Base-by-base conservation (phyloP, 2,329 filamentous ascomycete genomes). In the Hypoxylon sp. region DNA sequence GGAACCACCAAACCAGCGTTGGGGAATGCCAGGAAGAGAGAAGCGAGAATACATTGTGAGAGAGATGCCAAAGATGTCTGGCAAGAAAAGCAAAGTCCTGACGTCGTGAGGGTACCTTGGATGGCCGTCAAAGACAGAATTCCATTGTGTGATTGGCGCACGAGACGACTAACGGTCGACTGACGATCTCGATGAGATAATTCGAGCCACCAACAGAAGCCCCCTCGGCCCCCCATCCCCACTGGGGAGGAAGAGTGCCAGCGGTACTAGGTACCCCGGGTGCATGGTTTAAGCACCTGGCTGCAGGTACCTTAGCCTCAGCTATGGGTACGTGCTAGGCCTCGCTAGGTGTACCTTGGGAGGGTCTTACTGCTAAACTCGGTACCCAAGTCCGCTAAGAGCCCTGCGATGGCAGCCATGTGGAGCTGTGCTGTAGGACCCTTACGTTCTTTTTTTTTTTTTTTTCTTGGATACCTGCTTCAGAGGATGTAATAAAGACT, bases 81-180 rank as follows among this genome's bases (percentile, higher is more conserved):
- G 43, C 41, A 46, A 26, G 45, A 18, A 41, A 38, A 57, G n/a
- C n/a, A 60, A 65, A 67, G 67, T 69, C 55, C 54, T 69, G 67
- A 68, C 65, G 67, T 69, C 62, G 66, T 64, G 66, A 63, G 52
- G 57, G 55, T 62, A 66, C 60, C n/a, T 59, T 47, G 27, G 49
- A 52, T 24, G 33, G 27, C 29, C 35, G 40, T 58, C 47, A 55
- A 60, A 62, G 48, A 38, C 31, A 42, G 20, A 23, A 55, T 48
- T 41, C 15, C 13, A 27, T n/a, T 13, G 27, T 49, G 5, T 65
- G 57, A 63, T 65, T 65, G 60, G 57, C 23, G 27, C 9, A 26
- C 33, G 18, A 2, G 24, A 31, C 26, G 18, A 27, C 27, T 45
- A 43, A 43, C 31, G n/a, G 42, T 61, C 50, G 48, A 48, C 29